A percentile compares a stretch with the other conserved stretches of the same genome.
These are phyloP conservation scores for Ceriops tagal DNA, from an alignment of 345 rosid genomes.

Conservation along the genomic window DNA sequence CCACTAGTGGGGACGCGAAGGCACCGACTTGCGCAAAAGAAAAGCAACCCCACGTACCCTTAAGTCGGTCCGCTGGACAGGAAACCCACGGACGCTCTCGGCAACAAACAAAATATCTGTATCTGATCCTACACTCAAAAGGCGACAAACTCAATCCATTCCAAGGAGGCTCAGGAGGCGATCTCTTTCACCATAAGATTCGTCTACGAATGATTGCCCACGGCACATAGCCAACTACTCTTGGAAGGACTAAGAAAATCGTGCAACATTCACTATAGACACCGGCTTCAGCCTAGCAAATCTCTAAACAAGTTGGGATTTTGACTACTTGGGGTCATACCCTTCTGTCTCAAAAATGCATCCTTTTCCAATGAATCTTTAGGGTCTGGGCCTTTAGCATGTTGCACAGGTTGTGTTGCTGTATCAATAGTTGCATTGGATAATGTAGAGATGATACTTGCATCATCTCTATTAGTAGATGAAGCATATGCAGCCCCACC, in stretches of 20 bases:
- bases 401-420: slow-evolving; percentile 21
- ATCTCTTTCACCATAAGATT: no score
- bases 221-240: background rate
- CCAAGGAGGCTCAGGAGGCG: no score
- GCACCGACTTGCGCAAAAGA: no score
- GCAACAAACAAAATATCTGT: no score
- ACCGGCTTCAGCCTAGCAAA: slow-evolving; percentile 54
- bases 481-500: slow-evolving; percentile 12
- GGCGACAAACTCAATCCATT: no score
- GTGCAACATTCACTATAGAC: background rate
- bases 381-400: slow-evolving; percentile 61
- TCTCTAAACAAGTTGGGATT: slow-evolving; percentile 88
- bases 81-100: no score
- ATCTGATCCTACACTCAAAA: no score
- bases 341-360: slow-evolving; percentile 89
- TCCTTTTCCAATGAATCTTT: slow-evolving; percentile 80
- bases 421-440: slow-evolving; percentile 17
- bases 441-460: slow-evolving; percentile 29
- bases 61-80: no score
- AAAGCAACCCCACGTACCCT: no score
- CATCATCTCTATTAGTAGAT: slow-evolving; percentile 22
- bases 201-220: no score
- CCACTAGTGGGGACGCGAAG: background rate
- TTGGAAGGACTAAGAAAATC: background rate
- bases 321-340: slow-evolving; percentile 74